A percentile compares a stretch with the other conserved stretches of the same genome.
Conservation (phyloP, 352 stramenopile species). For the Globisporangium paddicum region DNA sequence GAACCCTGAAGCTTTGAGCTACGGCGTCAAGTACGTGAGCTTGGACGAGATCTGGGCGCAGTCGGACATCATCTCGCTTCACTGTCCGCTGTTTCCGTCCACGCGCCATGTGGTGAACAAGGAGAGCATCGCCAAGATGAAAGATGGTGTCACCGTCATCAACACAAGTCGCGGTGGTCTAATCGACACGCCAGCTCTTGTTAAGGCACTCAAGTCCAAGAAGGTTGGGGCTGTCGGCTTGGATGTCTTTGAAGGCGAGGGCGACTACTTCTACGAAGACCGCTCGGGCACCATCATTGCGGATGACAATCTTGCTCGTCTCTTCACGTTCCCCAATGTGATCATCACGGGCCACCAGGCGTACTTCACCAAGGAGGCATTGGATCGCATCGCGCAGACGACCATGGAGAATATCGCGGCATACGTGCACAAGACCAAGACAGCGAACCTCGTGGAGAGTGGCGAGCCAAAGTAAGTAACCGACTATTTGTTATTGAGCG, state of each 20-base stretch:
- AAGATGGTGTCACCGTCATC: slow-evolving; percentile 86
- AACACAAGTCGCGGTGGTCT: slow-evolving; percentile 88
- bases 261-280: slow-evolving; percentile 78
- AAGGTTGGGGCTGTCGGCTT: slow-evolving; percentile 78
- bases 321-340: slow-evolving; percentile 83
- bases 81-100: slow-evolving; percentile 77
- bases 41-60: slow-evolving; percentile 58
- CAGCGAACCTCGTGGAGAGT: slow-evolving; percentile 58
- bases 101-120: slow-evolving; percentile 86
- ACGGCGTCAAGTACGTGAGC: slow-evolving; percentile 48
- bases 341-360: slow-evolving; percentile 78
- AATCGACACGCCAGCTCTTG: slow-evolving; percentile 79
- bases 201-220: slow-evolving; percentile 70
- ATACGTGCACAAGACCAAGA: slow-evolving; percentile 23
- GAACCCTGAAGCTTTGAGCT: slow-evolving; percentile 38
- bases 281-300: slow-evolving; percentile 59
- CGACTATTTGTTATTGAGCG: not conserved
- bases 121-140: slow-evolving; percentile 82
- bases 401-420: slow-evolving; percentile 76
- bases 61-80: slow-evolving; percentile 86
- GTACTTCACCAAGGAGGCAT: slow-evolving; percentile 76
- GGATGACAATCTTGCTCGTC: slow-evolving; percentile 61
- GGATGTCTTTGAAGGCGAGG: slow-evolving; percentile 87
- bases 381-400: slow-evolving; percentile 64
- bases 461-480: slow-evolving; percentile 12